Evolutionary conservation across 176 grass and related monocot species (phyloP).

Genomic region (Paspalum notatum): DNA sequence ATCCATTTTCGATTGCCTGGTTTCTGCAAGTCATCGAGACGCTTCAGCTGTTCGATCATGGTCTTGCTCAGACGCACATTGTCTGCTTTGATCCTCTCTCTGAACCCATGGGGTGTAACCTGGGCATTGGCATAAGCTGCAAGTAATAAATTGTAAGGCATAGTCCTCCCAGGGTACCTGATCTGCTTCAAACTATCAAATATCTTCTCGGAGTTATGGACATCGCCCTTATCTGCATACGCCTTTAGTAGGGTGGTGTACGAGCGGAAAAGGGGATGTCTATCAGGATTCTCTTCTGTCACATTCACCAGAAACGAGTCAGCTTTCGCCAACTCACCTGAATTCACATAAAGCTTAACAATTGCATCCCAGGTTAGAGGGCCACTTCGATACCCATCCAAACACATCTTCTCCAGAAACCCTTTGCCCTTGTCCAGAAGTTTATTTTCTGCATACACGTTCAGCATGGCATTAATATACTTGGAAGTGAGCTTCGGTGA

Average conservation of each 20-base stretch:
- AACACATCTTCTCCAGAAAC: constrained; percentile 63
- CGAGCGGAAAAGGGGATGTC: constrained; percentile 50
- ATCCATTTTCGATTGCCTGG: constrained; percentile 17
- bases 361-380: constrained; percentile 67
- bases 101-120: constrained; percentile 63
- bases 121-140: constrained; percentile 67
- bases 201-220: constrained; percentile 78
- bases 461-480: constrained; percentile 66
- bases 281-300: constrained; percentile 48
- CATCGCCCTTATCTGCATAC: constrained; percentile 67
- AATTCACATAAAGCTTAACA: constrained; percentile 70
- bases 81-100: constrained; percentile 69
- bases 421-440: constrained; percentile 63
- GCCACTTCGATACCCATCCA: constrained; percentile 35
- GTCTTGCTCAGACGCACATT: constrained; percentile 36
- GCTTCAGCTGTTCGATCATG: constrained; percentile 24
- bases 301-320: constrained; percentile 62
- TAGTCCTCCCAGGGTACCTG: constrained; percentile 38
- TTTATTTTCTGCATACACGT: constrained; percentile 71
- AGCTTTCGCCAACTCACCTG: constrained; percentile 68
- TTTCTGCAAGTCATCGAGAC: constrained; percentile 41
- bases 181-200: constrained; percentile 53
- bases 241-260: constrained; percentile 56
- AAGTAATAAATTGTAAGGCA: constrained; percentile 63
- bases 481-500: constrained; percentile 49